Evolutionary conservation across 148 eudicot genomes (phyloP).

Genomic region (Gaultheria prostrata): DNA sequence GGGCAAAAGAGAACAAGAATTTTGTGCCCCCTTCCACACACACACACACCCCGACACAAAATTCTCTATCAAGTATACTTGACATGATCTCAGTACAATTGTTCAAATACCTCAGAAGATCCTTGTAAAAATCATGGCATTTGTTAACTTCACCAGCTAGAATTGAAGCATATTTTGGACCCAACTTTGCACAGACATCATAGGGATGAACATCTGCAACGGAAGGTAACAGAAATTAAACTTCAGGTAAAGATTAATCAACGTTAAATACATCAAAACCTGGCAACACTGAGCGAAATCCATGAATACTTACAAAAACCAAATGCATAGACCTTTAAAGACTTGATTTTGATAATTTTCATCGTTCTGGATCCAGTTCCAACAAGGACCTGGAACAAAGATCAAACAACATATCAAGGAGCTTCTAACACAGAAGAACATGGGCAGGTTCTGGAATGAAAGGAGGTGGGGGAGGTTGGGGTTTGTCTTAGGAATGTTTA

Average conservation of each 20-base stretch:
- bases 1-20: neutral
- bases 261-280: neutral
- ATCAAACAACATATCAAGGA: conserved; percentile 6
- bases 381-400: conserved; percentile 69
- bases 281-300: neutral
- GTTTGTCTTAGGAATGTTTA: too few species aligned
- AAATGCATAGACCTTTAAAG: conserved; percentile 85
- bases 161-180: conserved; percentile 70
- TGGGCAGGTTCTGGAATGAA: too few species aligned
- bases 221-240: conserved; percentile 3
- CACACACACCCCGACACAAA: neutral
- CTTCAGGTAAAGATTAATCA: neutral
- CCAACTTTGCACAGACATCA: conserved; percentile 83
- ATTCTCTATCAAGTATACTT: neutral
- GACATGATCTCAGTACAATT: neutral
- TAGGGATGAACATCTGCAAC: conserved; percentile 71
- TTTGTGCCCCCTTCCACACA: neutral
- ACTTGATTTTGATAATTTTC: conserved; percentile 72
- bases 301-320: conserved; percentile 74
- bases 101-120: conserved; percentile 73
- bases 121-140: conserved; percentile 61
- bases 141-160: conserved; percentile 59
- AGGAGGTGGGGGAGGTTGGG: neutral
- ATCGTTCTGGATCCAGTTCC: conserved; percentile 88
- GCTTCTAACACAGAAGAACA: neutral